Conservation (phyloP, 495 filamentous ascomycete genomes). For the Astrothelium subdiscretum region DNA sequence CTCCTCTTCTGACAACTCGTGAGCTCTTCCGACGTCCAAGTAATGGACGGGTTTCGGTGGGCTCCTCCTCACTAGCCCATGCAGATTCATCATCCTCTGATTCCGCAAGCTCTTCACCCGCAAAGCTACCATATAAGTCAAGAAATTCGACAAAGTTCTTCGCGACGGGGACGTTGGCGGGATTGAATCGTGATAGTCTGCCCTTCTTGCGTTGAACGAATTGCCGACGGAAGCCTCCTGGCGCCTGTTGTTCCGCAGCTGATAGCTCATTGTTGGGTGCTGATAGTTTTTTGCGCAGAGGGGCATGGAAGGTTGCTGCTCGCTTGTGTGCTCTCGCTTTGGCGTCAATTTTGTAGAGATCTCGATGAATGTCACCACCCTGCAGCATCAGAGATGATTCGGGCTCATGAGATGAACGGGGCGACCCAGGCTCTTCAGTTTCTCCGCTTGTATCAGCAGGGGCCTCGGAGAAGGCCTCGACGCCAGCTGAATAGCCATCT, state of each 20-base stretch:
- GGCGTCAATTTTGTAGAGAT: constrained; percentile 88
- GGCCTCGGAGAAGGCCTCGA: neutral
- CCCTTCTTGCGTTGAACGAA: constrained; percentile 59
- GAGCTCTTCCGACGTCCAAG: constrained; percentile 59
- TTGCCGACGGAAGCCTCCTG: constrained; percentile 87
- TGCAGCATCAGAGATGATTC: constrained; percentile 53
- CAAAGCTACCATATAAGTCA: constrained; percentile 91
- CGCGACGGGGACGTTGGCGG: constrained; percentile 41
- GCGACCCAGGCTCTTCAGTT: neutral
- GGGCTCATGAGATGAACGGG: neutral
- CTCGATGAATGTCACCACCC: constrained; percentile 84
- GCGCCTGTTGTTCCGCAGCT: constrained; percentile 78
- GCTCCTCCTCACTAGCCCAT: constrained; percentile 44
- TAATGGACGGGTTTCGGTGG: constrained; percentile 53
- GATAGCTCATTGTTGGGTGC: constrained; percentile 45
- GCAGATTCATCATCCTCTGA: constrained; percentile 66
- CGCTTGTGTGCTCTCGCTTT: constrained; percentile 55
- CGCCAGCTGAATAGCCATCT: neutral
- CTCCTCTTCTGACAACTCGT: constrained; percentile 47
- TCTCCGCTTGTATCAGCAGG: neutral
- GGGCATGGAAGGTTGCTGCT: constrained; percentile 72
- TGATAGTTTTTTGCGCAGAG: constrained; percentile 49
- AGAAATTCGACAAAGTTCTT: constrained; percentile 91
- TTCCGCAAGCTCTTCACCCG: constrained; percentile 89
- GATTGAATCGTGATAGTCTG: constrained; percentile 38